Evolutionary conservation across 148 eudicot species (phyloP).

Genomic region (Silene conica): DNA sequence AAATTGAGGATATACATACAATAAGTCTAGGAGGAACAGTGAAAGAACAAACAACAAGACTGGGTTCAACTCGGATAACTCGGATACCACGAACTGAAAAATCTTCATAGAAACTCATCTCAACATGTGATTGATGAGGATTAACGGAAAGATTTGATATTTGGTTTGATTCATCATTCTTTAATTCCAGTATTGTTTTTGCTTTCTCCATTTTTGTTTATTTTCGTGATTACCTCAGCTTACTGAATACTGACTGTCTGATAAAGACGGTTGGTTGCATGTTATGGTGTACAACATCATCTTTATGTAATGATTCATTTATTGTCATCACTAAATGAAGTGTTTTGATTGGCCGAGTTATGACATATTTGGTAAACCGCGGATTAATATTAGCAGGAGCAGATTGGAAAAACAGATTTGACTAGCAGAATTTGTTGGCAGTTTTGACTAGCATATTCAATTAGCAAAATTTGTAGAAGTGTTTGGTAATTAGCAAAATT

Average conservation of each 20-base stretch:
- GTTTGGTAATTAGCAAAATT: too few relatives aligned
- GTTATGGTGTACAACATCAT: too few relatives aligned
- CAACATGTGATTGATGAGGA: constrained; percentile 36
- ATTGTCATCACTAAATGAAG: too few relatives aligned
- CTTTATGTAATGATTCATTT: too few relatives aligned
- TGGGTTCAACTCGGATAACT: constrained; percentile 53
- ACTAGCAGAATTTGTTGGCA: too few relatives aligned
- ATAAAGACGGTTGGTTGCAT: too few relatives aligned
- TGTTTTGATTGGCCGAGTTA: too few relatives aligned
- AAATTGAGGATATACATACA: constrained; percentile 36
- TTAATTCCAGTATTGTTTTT: constrained; percentile 28
- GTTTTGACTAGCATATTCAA: too few relatives aligned
- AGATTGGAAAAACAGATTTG: too few relatives aligned
- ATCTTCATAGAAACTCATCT: constrained; percentile 47
- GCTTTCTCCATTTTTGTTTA: constrained; percentile 40
- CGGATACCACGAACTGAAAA: constrained; percentile 43
- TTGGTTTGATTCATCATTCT: constrained; percentile 29
- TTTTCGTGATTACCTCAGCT: background rate
- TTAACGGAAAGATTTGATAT: constrained; percentile 33
- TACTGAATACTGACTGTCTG: background rate
- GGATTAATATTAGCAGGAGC: too few relatives aligned
- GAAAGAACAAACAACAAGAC: constrained; percentile 45
- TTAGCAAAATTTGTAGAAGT: too few relatives aligned
- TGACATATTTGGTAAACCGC: too few relatives aligned
- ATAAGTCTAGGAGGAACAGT: constrained; percentile 58